Conservation (phyloP, 2,329 filamentous ascomycete genomes). For the Daldinia sp. region DNA sequence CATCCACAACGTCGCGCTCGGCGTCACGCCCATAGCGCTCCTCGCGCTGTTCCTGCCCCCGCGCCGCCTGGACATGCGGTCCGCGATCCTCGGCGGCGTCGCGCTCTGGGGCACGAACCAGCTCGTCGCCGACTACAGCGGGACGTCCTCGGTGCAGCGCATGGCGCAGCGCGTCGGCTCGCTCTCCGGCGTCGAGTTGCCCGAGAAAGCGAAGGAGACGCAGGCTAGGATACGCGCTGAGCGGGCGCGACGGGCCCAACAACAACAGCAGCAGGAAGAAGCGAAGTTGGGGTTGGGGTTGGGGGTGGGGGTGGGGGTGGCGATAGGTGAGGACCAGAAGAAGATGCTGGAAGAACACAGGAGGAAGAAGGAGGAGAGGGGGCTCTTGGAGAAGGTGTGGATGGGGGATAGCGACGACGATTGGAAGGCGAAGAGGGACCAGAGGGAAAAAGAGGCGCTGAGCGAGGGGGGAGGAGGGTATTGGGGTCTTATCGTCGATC, state of each 20-base stretch:
- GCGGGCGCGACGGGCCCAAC: constrained; percentile 38
- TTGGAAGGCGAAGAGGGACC: constrained; percentile 65
- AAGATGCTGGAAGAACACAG: constrained; percentile 46
- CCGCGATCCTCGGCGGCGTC: constrained; percentile 62
- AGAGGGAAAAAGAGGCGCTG: constrained; percentile 65
- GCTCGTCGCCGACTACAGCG: constrained; percentile 68
- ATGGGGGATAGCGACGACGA: constrained; percentile 68
- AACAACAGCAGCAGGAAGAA: too few species aligned
- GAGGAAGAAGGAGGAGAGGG: constrained; percentile 39
- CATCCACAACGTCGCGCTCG: constrained; percentile 63
- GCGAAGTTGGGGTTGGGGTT: too few species aligned
- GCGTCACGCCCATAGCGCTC: constrained; percentile 61
- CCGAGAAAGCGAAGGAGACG: constrained; percentile 65
- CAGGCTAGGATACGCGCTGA: constrained; percentile 63
- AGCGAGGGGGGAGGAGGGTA: constrained; percentile 67
- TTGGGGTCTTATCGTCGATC: constrained; percentile 67
- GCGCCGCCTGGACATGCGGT: constrained; percentile 64
- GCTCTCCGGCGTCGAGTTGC: constrained; percentile 66
- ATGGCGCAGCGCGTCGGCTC: constrained; percentile 58
- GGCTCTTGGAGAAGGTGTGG: constrained; percentile 64
- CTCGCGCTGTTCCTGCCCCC: constrained; percentile 65
- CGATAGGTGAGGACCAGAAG: constrained; percentile 34
- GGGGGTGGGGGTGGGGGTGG: too few species aligned
- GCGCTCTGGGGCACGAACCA: constrained; percentile 67
- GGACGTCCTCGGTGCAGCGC: constrained; percentile 63